phyloP scores from a whole-genome alignment of 2,329 filamentous ascomycete genomes.

The Whalleya microplaca region DNA sequence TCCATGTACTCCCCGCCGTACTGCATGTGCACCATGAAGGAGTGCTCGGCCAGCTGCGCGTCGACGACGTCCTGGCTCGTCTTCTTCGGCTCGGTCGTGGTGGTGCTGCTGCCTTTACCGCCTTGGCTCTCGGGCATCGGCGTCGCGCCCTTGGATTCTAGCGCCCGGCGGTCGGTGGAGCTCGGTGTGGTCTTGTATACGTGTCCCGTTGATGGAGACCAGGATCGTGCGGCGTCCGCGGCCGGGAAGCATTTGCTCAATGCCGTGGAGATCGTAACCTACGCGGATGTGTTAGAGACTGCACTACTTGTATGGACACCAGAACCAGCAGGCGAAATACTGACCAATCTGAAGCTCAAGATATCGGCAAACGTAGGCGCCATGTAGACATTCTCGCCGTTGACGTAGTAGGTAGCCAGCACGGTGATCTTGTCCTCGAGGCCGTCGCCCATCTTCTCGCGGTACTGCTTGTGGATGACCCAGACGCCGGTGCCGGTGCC shows the following conservation, averaged over 20 bases:
- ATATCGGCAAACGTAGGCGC: conserved; percentile 65
- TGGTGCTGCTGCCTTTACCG: conserved; percentile 29
- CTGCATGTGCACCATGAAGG: conserved; percentile 59
- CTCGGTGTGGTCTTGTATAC: conserved; percentile 49
- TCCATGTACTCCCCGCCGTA: conserved; percentile 69
- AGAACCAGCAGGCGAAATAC: conserved; percentile 23
- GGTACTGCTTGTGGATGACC: conserved; percentile 71
- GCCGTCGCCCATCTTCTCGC: conserved; percentile 61
- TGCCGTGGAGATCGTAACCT: conserved; percentile 60
- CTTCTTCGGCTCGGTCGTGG: conserved; percentile 39
- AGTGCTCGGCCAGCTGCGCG: conserved; percentile 57
- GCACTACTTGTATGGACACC: too few species aligned
- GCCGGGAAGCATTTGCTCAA: conserved; percentile 57
- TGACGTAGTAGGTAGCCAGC: conserved; percentile 65
- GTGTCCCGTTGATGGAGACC: conserved; percentile 59
- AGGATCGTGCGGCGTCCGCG: conserved; percentile 54
- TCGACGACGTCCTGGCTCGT: conserved; percentile 45
- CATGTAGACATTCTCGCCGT: conserved; percentile 70
- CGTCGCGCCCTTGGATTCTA: conserved; percentile 52
- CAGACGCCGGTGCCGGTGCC: conserved; percentile 67
- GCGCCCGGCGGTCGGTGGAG: conserved; percentile 32
- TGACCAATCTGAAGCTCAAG: conserved; percentile 60
- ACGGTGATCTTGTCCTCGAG: conserved; percentile 63
- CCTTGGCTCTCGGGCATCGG: conserved; percentile 45
- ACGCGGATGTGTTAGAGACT: background rate